Evolutionary conservation across 257 asterid species (phyloP).

Genomic region (Solanum chiquidenum): DNA sequence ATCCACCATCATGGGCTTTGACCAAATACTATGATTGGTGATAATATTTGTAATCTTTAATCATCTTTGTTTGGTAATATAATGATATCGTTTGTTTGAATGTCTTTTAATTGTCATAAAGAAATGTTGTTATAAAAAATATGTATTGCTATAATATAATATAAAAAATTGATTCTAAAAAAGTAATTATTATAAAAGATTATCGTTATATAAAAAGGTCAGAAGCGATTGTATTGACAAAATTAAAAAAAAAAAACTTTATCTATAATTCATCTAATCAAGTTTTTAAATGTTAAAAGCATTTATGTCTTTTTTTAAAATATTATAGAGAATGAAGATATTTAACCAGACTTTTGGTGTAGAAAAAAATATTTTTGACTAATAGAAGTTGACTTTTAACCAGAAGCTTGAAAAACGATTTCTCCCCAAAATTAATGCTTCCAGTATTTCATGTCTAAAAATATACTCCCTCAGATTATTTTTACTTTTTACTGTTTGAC

Average conservation of each 20-base stretch:
- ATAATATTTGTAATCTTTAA: not conserved
- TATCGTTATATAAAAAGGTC: too few species aligned
- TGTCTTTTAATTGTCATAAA: not conserved
- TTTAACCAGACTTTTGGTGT: not conserved
- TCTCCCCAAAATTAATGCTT: not conserved
- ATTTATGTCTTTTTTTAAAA: not conserved
- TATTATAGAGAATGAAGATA: not conserved
- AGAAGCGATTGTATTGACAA: not conserved
- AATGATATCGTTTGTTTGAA: not conserved
- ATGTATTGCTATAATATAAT: not conserved
- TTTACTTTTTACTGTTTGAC: too few species aligned
- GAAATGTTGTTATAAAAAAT: not conserved
- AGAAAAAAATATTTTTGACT: not conserved
- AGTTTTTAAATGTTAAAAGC: not conserved
- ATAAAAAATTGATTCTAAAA: not conserved
- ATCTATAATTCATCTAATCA: not conserved
- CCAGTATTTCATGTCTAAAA: not conserved
- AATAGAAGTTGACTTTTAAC: not conserved
- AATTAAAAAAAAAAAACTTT: not conserved
- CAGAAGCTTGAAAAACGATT: not conserved
- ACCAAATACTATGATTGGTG: not conserved
- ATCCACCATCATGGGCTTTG: not conserved
- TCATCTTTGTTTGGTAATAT: not conserved
- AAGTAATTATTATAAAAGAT: too few species aligned
- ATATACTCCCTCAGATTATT: fast-evolving